These are phyloP conservation scores for Diaporthe sp. DNA, from an alignment of 2,329 filamentous ascomycete genomes.

Conservation along the genomic window DNA sequence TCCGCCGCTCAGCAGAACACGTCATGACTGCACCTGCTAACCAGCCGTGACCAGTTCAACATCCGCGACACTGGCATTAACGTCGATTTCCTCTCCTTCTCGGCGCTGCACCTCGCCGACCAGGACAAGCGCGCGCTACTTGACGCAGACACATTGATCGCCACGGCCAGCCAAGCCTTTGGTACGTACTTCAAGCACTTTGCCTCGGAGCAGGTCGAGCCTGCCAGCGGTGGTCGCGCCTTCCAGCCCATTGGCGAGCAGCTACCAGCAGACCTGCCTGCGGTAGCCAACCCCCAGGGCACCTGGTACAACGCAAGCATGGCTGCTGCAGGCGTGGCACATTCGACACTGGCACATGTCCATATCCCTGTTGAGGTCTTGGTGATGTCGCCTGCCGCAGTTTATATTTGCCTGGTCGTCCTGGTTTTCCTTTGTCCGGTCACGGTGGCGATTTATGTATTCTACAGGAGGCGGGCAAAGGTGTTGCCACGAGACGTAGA, in stretches of 20 bases:
- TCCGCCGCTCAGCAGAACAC: neutral
- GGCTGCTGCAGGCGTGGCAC: neutral
- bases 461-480: neutral
- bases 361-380: neutral
- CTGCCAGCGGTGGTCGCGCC: neutral
- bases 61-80: conserved; percentile 1
- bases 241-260: neutral
- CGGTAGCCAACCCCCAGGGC: neutral
- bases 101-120: neutral
- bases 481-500: neutral
- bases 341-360: neutral
- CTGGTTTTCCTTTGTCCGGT: neutral
- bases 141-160: neutral
- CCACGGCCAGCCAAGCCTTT: neutral
- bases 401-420: neutral
- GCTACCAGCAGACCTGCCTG: neutral
- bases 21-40: neutral
- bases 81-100: neutral
- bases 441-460: neutral
- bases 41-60: neutral
- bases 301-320: neutral
- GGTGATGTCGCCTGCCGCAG: neutral
- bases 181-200: neutral
- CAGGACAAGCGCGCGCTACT: neutral
- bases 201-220: neutral